phyloP scores from a whole-genome alignment of 352 stramenopile species.

The Halophytophthora batemanensis region DNA sequence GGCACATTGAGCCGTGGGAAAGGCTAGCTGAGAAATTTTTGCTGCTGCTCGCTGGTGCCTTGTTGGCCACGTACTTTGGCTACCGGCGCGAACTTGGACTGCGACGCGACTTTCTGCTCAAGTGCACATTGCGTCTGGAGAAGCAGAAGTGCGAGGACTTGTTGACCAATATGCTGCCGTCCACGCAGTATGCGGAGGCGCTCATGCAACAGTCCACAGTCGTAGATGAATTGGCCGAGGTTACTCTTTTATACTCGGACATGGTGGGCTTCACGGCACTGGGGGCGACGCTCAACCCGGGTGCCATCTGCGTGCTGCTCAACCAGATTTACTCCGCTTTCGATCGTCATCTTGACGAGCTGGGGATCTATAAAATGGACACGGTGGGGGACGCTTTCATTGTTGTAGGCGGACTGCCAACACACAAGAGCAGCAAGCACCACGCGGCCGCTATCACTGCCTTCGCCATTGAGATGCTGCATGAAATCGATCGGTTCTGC shows the following conservation, averaged over 20 bases:
- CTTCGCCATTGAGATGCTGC: conserved; percentile 85
- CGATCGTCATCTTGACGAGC: conserved; percentile 72
- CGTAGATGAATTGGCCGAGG: conserved; percentile 77
- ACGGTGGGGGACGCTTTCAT: conserved; percentile 86
- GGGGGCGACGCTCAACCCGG: conserved; percentile 51
- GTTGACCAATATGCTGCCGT: conserved; percentile 84
- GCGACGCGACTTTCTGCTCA: conserved; percentile 73
- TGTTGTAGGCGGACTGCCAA: conserved; percentile 67
- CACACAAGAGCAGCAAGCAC: conserved; percentile 67
- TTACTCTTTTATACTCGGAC: conserved; percentile 84
- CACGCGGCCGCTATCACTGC: conserved; percentile 71
- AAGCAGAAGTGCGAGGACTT: conserved; percentile 83
- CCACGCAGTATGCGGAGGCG: conserved; percentile 62
- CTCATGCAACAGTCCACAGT: conserved; percentile 72
- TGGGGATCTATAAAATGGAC: conserved; percentile 88
- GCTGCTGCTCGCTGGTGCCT: conserved; percentile 29
- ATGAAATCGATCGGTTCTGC: conserved; percentile 79
- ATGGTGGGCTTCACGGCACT: conserved; percentile 84
- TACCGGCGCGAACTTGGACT: conserved; percentile 67
- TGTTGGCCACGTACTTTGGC: conserved; percentile 40
- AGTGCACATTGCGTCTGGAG: conserved; percentile 72
- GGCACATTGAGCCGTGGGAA: conserved; percentile 25
- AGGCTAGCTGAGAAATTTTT: conserved; percentile 39
- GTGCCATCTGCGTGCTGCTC: conserved; percentile 72
- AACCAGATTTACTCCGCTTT: conserved; percentile 84